Percentiles rank a stretch among this genome's conserved stretches.
These are phyloP conservation scores for Xylaria telfairii DNA, from an alignment of 495 filamentous ascomycete species.

Conservation along the genomic window DNA sequence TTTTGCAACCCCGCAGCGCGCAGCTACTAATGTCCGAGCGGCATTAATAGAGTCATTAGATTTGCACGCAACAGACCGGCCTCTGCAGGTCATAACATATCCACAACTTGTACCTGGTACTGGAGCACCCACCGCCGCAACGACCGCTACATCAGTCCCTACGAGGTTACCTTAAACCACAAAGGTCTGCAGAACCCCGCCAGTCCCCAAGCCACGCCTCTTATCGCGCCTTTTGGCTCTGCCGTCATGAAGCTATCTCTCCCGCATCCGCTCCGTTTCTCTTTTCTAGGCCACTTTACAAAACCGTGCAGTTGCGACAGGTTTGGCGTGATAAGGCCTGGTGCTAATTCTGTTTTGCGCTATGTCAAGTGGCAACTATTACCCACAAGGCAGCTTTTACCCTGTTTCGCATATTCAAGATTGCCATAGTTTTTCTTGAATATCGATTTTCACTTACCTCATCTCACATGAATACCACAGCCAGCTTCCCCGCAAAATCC, in stretches of 20 bases:
- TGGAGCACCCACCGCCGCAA: constrained; percentile 12
- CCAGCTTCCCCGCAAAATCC: constrained; percentile 39
- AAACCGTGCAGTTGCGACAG: constrained; percentile 38
- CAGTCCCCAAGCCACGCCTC: constrained; percentile 35
- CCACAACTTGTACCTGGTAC: constrained; percentile 17
- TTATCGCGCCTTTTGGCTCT: constrained; percentile 17
- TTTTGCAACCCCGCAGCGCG: constrained; percentile 19
- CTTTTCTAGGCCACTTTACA: constrained; percentile 36
- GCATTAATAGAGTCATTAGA: constrained; percentile 16
- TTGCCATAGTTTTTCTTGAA: constrained; percentile 28
- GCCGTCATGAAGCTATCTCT: constrained; percentile 27
- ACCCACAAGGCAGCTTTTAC: not conserved
- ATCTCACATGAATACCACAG: constrained; percentile 32
- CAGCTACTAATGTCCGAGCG: constrained; percentile 22
- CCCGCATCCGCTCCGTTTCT: constrained; percentile 32
- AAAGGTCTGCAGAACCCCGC: constrained; percentile 42
- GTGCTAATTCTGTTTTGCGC: constrained; percentile 27
- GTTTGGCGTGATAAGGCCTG: constrained; percentile 36
- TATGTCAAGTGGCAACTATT: constrained; percentile 15
- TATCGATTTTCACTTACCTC: constrained; percentile 32
- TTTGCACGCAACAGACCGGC: constrained; percentile 15
- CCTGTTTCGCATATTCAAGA: not conserved
- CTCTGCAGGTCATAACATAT: constrained; percentile 15
- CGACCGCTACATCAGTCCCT: constrained; percentile 16
- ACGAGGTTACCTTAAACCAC: not conserved